phyloP scores from a whole-genome alignment of 163 green algal species.

The Chlamydomonas reinhardtii region DNA sequence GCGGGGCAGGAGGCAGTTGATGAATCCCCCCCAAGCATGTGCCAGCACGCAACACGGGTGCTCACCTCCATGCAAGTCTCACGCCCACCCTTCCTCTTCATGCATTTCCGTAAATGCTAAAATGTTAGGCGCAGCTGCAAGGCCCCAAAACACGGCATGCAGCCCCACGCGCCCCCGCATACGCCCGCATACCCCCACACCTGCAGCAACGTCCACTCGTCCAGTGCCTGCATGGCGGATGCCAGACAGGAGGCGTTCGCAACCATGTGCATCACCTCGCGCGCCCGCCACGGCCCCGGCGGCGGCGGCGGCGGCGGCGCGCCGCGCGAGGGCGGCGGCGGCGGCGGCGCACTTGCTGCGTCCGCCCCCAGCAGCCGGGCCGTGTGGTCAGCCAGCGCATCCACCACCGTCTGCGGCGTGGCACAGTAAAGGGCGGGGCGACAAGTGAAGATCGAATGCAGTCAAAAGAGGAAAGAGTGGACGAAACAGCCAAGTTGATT shows the following conservation, averaged over 20 bases:
- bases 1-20: no score
- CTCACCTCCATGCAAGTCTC: no score
- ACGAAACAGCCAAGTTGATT: no score
- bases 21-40: no score
- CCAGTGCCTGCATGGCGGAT: conserved; percentile 46
- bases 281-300: not conserved
- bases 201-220: conserved; percentile 58
- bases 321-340: not conserved
- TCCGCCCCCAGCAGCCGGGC: conserved; percentile 2
- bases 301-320: not conserved
- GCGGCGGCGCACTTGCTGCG: not conserved
- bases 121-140: no score
- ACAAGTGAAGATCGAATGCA: no score
- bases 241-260: conserved; percentile 62
- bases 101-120: no score
- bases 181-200: not conserved
- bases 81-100: no score
- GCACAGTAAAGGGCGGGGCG: no score
- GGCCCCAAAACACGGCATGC: not conserved
- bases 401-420: conserved; percentile 53
- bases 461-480: no score
- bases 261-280: conserved; percentile 60
- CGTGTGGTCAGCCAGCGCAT: conserved; percentile 50
- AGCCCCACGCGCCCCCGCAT: not conserved
- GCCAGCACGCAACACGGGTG: no score